Base-by-base conservation (phyloP, 2,329 filamentous ascomycete species). In the Phyllosticta ampelicida region DNA sequence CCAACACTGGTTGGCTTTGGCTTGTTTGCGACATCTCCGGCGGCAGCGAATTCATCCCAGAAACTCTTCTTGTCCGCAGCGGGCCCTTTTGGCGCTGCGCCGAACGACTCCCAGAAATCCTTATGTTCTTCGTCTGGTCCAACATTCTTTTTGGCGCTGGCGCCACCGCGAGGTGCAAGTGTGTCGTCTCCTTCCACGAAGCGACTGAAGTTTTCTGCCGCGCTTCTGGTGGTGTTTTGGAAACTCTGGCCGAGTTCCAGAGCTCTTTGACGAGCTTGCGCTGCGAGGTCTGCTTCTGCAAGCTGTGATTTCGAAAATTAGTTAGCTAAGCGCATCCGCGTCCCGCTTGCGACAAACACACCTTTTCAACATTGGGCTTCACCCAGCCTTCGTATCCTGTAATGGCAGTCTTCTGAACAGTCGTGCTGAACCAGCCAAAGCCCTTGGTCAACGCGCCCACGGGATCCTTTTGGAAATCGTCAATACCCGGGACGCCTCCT, bases 51-150 rank as follows among this genome's bases (percentile, higher is more conserved):
- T 53, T 75, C 74, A 62, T 78, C 74, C 77, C 77, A 78, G 60
- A 79, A 78, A 60, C 75, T 75, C 64, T 73, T 86, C 81, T 77
- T 78, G 50, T 78, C 76, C 53, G 70, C 70, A 5, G 69, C 63
- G 5, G 75, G 75, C 0, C 75, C 76, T 26, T 68, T 67, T 0
- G 84, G 86, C 23, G 86, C 72, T 26, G 81, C 83, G 0, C 90
- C 86, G 73, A 97, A 96, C 64, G 87, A 86, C 70, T 96, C 91
- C 91, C 91, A 96, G 73, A 96, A 96, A 64, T 88, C 86, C 69
- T 86, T 86, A 73, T 86, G 87, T 61, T 85, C 56, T n/a, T 50
- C 44, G 13, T 55, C 56, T 3, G 51, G 56, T 20, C 52, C 52
- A 3, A 10, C 21, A 26, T 8, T 16, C 49, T 21, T 51, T 49